Conservation (phyloP, 2,329 filamentous ascomycete species). For the Knufia petricola region DNA sequence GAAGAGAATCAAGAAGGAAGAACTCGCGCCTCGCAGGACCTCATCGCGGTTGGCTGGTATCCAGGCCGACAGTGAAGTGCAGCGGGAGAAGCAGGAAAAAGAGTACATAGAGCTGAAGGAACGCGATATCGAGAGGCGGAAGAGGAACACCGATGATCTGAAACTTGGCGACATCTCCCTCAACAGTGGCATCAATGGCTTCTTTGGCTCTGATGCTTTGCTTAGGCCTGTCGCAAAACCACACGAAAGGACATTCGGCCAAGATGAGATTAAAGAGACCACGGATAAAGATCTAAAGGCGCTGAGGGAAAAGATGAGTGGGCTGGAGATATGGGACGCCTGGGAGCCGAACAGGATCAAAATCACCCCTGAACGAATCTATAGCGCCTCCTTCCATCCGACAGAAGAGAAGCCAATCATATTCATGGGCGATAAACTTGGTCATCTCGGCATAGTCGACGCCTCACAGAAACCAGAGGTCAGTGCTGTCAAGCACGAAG, state of each 20-base stretch:
- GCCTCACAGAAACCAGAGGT: conserved; percentile 58
- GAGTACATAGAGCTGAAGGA: conserved; percentile 49
- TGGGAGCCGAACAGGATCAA: conserved; percentile 87
- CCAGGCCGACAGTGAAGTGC: conserved; percentile 56
- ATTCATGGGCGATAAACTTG: conserved; percentile 90
- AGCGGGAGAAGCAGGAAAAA: conserved; percentile 59
- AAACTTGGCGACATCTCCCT: conserved; percentile 69
- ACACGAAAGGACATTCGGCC: conserved; percentile 73
- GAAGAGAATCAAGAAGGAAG: conserved; percentile 52
- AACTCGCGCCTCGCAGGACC: conserved; percentile 46
- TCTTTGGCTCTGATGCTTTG: conserved; percentile 52
- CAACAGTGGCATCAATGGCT: conserved; percentile 62
- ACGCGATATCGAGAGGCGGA: conserved; percentile 51
- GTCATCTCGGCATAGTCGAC: conserved; percentile 83
- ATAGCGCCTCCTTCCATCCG: conserved; percentile 81
- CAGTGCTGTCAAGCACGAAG: conserved; percentile 34
- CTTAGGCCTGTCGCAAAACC: conserved; percentile 61
- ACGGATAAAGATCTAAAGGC: conserved; percentile 65
- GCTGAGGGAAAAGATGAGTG: conserved; percentile 66
- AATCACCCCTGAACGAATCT: conserved; percentile 77
- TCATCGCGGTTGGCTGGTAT: conserved; percentile 55
- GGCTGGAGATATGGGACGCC: conserved; percentile 68
- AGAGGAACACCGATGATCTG: conserved; percentile 57
- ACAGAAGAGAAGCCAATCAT: conserved; percentile 75
- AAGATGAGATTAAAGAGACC: conserved; percentile 73